These are phyloP conservation scores for Pichia thaimueangensis DNA, from an alignment of 805 yeast species.

Conservation along the genomic window DNA sequence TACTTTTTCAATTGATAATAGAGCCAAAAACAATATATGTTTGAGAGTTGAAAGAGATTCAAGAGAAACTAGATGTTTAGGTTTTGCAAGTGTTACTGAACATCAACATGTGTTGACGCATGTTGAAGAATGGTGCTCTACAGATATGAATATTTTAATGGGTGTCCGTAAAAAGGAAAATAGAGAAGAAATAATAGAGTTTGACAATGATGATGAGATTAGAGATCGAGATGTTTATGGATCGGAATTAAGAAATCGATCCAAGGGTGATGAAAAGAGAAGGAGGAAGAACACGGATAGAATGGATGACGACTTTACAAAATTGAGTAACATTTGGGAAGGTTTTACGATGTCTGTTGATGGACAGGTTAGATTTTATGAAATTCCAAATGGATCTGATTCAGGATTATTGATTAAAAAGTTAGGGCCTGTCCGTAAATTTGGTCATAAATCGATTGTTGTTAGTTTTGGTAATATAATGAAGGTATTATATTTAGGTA, in stretches of 20 bases:
- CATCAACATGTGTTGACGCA: slow-evolving; percentile 58
- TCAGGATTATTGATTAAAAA: slow-evolving; percentile 45
- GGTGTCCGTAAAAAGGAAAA: slow-evolving; percentile 50
- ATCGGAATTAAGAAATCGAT: background rate
- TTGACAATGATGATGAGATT: slow-evolving; percentile 14
- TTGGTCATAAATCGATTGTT: slow-evolving; percentile 73
- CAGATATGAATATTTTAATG: slow-evolving; percentile 69
- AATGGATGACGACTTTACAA: background rate
- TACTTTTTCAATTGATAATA: slow-evolving; percentile 63
- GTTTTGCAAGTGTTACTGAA: slow-evolving; percentile 70
- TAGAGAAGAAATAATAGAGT: slow-evolving; percentile 13
- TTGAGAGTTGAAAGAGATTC: slow-evolving; percentile 89
- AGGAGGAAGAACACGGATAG: background rate
- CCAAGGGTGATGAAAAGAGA: background rate
- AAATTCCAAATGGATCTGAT: slow-evolving; percentile 44
- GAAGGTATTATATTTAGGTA: slow-evolving; percentile 70
- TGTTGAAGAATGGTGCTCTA: slow-evolving; percentile 74
- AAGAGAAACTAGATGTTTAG: slow-evolving; percentile 82
- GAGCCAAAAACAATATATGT: slow-evolving; percentile 76
- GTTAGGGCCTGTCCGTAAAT: slow-evolving; percentile 57
- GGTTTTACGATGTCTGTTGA: slow-evolving; percentile 72
- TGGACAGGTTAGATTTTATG: slow-evolving; percentile 56
- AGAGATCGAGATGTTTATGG: background rate
- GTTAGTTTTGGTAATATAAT: slow-evolving; percentile 69
- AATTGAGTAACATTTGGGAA: slow-evolving; percentile 54